phyloP scores from a whole-genome alignment of 73 alveolate species.

The Symbiodinium pilosum region DNA sequence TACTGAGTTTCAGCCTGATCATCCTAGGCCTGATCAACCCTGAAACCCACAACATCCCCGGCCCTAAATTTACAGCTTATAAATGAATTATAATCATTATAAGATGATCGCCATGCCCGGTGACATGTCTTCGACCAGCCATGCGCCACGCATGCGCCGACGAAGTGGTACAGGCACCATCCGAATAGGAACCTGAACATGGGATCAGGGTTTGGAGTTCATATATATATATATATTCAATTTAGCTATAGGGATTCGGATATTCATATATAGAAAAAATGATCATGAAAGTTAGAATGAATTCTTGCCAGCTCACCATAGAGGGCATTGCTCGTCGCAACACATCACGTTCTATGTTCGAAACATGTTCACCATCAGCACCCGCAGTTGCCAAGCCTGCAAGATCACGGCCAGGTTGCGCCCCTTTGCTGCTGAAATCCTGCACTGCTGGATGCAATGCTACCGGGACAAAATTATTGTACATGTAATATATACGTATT shows the following conservation, averaged over 20 bases:
- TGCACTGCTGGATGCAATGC: no score
- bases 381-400: not conserved
- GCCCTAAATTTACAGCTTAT: no score
- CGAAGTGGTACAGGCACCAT: not conserved
- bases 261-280: no score
- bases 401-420: not conserved
- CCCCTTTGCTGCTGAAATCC: not conserved
- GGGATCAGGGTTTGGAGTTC: not conserved
- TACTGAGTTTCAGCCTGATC: not conserved
- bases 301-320: not conserved
- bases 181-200: not conserved
- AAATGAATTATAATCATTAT: not conserved
- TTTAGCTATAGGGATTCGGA: no score
- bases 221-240: not conserved
- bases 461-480: not conserved
- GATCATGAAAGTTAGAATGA: no score
- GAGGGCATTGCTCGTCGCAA: not conserved
- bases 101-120: not conserved
- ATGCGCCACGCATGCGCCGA: not conserved
- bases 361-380: not conserved
- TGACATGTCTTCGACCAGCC: not conserved
- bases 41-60: not conserved
- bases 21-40: not conserved
- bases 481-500: not conserved
- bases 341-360: not conserved